A percentile compares a stretch with the other conserved stretches of the same genome.
These are phyloP conservation scores for Nicotiana knightiana DNA, from an alignment of 257 asterid species.

Conservation along the genomic window DNA sequence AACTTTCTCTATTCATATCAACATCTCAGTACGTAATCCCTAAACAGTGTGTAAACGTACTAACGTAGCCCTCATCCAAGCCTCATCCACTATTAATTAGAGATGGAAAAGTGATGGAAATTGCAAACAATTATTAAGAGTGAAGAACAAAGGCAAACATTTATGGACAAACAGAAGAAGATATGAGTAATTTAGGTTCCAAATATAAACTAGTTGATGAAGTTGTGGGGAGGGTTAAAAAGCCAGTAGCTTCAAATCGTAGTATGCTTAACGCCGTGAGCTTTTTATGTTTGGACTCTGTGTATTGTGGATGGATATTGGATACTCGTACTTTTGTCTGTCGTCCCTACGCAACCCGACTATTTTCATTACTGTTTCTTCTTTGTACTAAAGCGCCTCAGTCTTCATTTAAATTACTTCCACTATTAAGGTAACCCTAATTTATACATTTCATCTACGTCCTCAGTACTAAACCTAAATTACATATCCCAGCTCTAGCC, in stretches of 20 bases:
- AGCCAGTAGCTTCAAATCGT: neutral
- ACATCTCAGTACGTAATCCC: neutral
- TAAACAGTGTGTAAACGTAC: neutral
- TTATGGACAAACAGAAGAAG: neutral
- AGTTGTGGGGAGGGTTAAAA: neutral
- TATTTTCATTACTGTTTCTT: neutral
- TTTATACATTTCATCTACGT: neutral
- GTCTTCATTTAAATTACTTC: neutral
- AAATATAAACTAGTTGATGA: neutral
- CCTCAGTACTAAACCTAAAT: neutral
- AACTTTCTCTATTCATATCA: neutral
- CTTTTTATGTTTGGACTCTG: slow-evolving; percentile 21
- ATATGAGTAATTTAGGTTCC: neutral
- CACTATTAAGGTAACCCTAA: neutral
- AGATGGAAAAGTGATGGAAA: neutral
- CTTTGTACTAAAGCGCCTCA: slow-evolving; percentile 18
- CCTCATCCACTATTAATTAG: neutral
- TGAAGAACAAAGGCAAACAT: neutral
- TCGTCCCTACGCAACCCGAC: slow-evolving; percentile 35
- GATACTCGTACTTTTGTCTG: slow-evolving; percentile 34
- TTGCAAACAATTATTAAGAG: neutral
- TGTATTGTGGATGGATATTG: neutral
- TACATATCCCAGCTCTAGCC: neutral
- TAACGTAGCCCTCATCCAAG: neutral
- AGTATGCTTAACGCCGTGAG: slow-evolving; percentile 30